Base-by-base conservation (phyloP, 306 rosid species). In the Begonia fuchsioides region DNA sequence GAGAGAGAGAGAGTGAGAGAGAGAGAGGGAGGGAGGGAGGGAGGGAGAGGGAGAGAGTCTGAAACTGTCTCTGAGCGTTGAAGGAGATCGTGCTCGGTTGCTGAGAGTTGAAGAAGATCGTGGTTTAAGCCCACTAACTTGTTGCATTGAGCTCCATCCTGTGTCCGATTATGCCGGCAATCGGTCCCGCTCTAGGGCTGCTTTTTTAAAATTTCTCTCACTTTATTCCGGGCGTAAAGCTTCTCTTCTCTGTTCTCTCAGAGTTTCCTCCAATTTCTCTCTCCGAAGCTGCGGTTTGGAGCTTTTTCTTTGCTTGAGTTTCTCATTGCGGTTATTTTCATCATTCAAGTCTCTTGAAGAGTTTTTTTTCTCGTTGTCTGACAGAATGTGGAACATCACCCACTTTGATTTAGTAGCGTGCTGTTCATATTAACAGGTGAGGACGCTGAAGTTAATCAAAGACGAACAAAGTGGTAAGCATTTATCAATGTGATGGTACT, bases 31-130 rank as follows among this genome's bases (percentile, higher is more conserved):
- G 8, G 1, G 35, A 26, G 35, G 7, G 35, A 26, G 35, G 0
- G 35, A 26, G 8, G 3, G 8, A 2, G 35, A 5, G 8, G 8
- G 35, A 5, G 26, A 19, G 35, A 5, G 35, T 26, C 35, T 26
- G 35, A 26, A 26, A 26, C 35, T 26, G 35, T 2, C 35, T 8
- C 35, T 5, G 35, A 26, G 7, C 35, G 35, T 26, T 26, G 35
- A 4, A 26, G 35, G 35, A 26, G 35, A 26, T 26, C 35, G 35
- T 26, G 35, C 35, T 47, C 50, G n/a, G 16, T 39, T 56, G 39
- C 45, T 57, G 61, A 73, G 50, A 79, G 70, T 70, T 73, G 64
- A 64, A 72, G 68, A 15, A 65, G 45, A 10, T 39, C 63, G 47
- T 52, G 41, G 13, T 19, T 39, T 41, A 51, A 57, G 52, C 67